phyloP scores from a whole-genome alignment of 2,329 filamentous ascomycete genomes.

The Penicillium glabrum region DNA sequence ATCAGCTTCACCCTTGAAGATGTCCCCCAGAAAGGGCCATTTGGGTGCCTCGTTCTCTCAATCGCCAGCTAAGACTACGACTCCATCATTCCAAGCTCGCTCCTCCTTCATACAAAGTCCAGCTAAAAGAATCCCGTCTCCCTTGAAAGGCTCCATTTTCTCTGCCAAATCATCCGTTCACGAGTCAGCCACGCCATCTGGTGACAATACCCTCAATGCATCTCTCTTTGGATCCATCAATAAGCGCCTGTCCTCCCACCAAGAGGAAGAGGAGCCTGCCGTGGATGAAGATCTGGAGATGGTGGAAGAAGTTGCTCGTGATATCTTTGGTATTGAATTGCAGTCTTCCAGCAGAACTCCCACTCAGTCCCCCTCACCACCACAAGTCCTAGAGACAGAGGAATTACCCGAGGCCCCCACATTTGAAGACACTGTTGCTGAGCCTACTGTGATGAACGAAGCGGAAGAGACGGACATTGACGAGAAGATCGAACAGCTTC shows the following conservation, averaged over 20 bases:
- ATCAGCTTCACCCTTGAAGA: conserved; percentile 41
- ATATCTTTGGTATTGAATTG: conserved; percentile 23
- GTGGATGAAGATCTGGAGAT: conserved; percentile 18
- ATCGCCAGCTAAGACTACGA: conserved; percentile 32
- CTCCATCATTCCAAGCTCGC: conserved; percentile 36
- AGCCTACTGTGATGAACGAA: background rate
- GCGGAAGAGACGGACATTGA: conserved; percentile 8
- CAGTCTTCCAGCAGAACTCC: conserved; percentile 8
- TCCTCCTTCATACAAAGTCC: conserved; percentile 44
- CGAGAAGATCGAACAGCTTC: conserved; percentile 6
- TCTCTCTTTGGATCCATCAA: conserved; percentile 1
- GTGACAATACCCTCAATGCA: background rate
- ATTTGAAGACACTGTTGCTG: background rate
- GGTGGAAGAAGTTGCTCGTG: conserved; percentile 23
- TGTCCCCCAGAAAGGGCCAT: conserved; percentile 44
- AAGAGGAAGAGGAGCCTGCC: conserved; percentile 4
- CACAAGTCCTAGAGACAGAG: conserved; percentile 1
- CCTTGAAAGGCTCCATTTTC: conserved; percentile 35
- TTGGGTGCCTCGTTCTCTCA: conserved; percentile 38
- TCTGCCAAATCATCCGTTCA: conserved; percentile 13
- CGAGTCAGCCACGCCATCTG: background rate
- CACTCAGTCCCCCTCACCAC: conserved; percentile 3
- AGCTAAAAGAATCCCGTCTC: conserved; percentile 43
- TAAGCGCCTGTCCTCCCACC: background rate
- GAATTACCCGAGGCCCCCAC: conserved; percentile 1